These are phyloP conservation scores for Neocatenulostroma microsporum DNA, from an alignment of 2,329 filamentous ascomycete genomes.

Conservation along the genomic window DNA sequence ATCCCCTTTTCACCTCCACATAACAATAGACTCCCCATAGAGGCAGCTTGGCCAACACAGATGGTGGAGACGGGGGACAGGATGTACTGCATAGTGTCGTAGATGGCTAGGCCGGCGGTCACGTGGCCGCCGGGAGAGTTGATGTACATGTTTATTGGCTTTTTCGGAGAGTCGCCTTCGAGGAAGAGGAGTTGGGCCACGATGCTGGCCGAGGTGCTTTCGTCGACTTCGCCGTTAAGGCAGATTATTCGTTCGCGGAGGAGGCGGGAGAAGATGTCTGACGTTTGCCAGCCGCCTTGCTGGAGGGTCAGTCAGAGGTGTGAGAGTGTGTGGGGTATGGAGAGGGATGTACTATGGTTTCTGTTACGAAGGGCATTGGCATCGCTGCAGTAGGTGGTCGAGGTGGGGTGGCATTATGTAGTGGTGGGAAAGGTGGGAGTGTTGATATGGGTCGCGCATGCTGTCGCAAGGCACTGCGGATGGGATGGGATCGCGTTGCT, in stretches of 20 bases:
- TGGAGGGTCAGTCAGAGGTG: slow-evolving; percentile 33
- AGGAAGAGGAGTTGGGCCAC: slow-evolving; percentile 96
- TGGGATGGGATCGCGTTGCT: slow-evolving; percentile 16
- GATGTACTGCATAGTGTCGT: slow-evolving; percentile 99
- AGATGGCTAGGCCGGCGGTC: slow-evolving; percentile 77
- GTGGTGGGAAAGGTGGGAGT: slow-evolving; percentile 16
- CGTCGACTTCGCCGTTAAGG: slow-evolving; percentile 85
- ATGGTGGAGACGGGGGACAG: slow-evolving; percentile 87
- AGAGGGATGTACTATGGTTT: slow-evolving; percentile 35
- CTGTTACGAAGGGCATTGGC: slow-evolving; percentile 45
- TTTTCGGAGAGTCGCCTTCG: slow-evolving; percentile 90
- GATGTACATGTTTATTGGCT: slow-evolving; percentile 95
- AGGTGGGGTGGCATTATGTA: slow-evolving; percentile 18
- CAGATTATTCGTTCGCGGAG: slow-evolving; percentile 82
- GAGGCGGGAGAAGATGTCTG: slow-evolving; percentile 41
- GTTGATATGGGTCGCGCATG: too few relatives aligned
- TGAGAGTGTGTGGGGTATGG: too few relatives aligned
- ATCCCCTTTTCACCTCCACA: slow-evolving; percentile 79
- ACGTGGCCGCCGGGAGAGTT: slow-evolving; percentile 93
- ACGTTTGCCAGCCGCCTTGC: slow-evolving; percentile 46
- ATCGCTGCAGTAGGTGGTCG: slow-evolving; percentile 32
- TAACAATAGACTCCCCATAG: slow-evolving; percentile 85
- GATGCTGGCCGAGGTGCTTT: slow-evolving; percentile 82
- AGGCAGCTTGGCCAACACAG: slow-evolving; percentile 87
- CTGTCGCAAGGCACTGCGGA: slow-evolving; percentile 11